Conservation (phyloP, 2,329 filamentous ascomycete species). For the Celoporthe dispersa region DNA sequence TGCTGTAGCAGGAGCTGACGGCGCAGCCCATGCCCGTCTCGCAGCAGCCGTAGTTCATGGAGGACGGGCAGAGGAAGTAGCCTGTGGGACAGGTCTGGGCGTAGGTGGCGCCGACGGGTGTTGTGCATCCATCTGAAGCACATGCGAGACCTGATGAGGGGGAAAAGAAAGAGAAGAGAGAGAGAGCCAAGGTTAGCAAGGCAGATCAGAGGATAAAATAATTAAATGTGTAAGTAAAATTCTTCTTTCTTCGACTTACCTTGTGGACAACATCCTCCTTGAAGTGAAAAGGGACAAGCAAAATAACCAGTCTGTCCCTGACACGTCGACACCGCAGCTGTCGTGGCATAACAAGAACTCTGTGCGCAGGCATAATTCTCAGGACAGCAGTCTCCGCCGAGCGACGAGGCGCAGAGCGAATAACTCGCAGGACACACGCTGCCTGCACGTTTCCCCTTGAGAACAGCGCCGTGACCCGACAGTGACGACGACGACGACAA, state of each 20-base stretch:
- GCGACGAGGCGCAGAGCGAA: conserved; percentile 41
- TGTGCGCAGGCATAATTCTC: conserved; percentile 52
- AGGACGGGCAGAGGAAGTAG: conserved; percentile 55
- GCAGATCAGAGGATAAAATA: not conserved
- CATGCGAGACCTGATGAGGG: conserved; percentile 50
- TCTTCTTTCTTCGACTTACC: conserved; percentile 25
- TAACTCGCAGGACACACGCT: conserved; percentile 33
- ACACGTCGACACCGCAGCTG: conserved; percentile 46
- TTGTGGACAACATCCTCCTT: conserved; percentile 41
- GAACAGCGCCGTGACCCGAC: not conserved
- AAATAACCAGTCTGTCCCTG: conserved; percentile 43
- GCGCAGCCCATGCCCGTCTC: conserved; percentile 54
- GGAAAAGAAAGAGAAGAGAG: conserved; percentile 31
- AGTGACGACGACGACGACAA: not conserved
- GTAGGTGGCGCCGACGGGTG: conserved; percentile 47
- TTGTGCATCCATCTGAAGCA: conserved; percentile 45
- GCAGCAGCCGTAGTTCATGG: conserved; percentile 59
- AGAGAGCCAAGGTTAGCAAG: not conserved
- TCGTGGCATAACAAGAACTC: conserved; percentile 53
- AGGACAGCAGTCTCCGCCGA: conserved; percentile 55
- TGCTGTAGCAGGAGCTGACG: conserved; percentile 51
- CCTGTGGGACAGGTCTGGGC: conserved; percentile 48
- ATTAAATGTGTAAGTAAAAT: not conserved
- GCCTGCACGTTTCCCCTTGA: conserved; percentile 22
- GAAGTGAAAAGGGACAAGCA: conserved; percentile 44